phyloP scores from a whole-genome alignment of 805 yeast genomes.

The Saccharomyces jurei region DNA sequence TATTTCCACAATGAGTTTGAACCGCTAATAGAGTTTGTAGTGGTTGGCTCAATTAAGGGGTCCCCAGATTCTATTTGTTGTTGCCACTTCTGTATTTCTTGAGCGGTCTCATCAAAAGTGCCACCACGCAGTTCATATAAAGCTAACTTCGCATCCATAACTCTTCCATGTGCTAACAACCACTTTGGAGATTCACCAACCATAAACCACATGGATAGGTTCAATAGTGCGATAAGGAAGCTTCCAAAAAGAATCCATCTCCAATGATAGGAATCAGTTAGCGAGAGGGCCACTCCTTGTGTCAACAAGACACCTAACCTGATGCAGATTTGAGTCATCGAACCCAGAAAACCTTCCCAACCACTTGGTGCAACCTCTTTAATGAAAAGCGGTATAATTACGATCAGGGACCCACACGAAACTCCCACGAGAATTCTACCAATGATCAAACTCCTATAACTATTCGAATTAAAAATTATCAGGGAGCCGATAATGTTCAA shows the following conservation, averaged over 20 bases:
- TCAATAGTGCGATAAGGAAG: not conserved
- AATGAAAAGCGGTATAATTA: constrained; percentile 65
- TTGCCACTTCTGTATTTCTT: not conserved
- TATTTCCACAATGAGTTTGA: constrained; percentile 33
- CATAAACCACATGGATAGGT: not conserved
- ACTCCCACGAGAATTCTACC: constrained; percentile 72
- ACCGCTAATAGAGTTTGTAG: not conserved
- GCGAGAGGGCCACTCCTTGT: constrained; percentile 47
- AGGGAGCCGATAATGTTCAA: constrained; percentile 46
- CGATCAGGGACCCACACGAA: constrained; percentile 76
- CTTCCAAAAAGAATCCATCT: constrained; percentile 2
- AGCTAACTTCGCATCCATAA: constrained; percentile 7
- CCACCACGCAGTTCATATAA: not conserved
- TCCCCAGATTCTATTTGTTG: not conserved
- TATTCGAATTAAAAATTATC: not conserved
- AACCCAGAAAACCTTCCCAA: constrained; percentile 62
- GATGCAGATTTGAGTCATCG: constrained; percentile 72
- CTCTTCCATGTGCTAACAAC: constrained; percentile 12
- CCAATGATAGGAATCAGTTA: constrained; percentile 5
- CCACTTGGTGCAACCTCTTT: constrained; percentile 61
- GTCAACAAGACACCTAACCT: constrained; percentile 71
- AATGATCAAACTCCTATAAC: not conserved
- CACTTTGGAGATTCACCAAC: constrained; percentile 6
- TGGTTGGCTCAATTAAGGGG: not conserved
- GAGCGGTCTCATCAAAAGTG: not conserved